Evolutionary conservation across 1,139 yeast species (phyloP).

Genomic region (Geotrichum carabidarum): DNA sequence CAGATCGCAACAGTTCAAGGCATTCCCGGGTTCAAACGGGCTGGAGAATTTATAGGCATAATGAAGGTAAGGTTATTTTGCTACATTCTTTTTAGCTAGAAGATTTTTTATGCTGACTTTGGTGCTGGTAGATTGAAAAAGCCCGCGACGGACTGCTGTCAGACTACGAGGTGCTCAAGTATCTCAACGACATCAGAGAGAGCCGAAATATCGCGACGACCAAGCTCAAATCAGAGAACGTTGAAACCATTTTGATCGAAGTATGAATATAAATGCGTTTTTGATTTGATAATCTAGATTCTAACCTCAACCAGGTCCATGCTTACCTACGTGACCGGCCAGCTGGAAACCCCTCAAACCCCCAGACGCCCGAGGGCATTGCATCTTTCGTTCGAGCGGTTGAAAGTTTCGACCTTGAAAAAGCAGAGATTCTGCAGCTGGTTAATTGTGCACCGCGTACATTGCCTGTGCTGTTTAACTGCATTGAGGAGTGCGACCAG

Average conservation of each 20-base stretch:
- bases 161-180: conserved; percentile 65
- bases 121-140: conserved; percentile 39
- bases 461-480: conserved; percentile 68
- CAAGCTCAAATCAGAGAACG: conserved; percentile 36
- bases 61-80: conserved; percentile 12
- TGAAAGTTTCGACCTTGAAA: conserved; percentile 58
- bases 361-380: conserved; percentile 48
- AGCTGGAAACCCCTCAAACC: conserved; percentile 36
- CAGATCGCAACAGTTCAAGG: background rate
- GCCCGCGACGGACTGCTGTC: conserved; percentile 61
- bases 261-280: conserved; percentile 36
- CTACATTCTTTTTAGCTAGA: background rate
- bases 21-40: too few species aligned
- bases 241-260: conserved; percentile 66
- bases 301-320: conserved; percentile 32
- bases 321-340: conserved; percentile 49
- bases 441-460: conserved; percentile 75
- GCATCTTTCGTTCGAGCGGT: conserved; percentile 44
- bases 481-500: conserved; percentile 88
- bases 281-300: conserved; percentile 29
- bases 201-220: conserved; percentile 35
- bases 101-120: background rate
- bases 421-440: conserved; percentile 79
- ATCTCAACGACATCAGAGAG: conserved; percentile 51
- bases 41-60: background rate